These are phyloP conservation scores for Erigeron canadensis DNA, from an alignment of 129 eudicot species.

Conservation along the genomic window DNA sequence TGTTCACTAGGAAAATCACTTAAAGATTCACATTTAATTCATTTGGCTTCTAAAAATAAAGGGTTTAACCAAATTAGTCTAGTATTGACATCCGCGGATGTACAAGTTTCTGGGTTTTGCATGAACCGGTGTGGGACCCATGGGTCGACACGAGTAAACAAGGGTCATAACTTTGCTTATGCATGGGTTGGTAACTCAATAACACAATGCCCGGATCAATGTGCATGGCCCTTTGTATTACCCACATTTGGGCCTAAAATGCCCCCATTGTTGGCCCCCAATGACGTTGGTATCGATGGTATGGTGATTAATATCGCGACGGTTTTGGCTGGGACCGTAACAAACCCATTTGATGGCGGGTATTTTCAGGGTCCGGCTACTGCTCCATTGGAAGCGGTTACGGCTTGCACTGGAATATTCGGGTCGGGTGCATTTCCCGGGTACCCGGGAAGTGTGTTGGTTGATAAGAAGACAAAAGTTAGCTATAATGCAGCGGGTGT, in stretches of 20 bases:
- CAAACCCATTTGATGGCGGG: constrained; percentile 78
- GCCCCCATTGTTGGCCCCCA: constrained; percentile 70
- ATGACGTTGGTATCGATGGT: constrained; percentile 77
- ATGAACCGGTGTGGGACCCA: constrained; percentile 81
- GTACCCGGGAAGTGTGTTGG: constrained; percentile 55
- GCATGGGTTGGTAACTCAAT: constrained; percentile 87
- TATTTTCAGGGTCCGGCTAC: constrained; percentile 76
- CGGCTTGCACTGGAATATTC: constrained; percentile 73
- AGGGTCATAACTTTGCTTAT: constrained; percentile 44
- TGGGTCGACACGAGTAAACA: constrained; percentile 48
- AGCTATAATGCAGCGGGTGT: constrained; percentile 68
- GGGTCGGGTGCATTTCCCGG: constrained; percentile 86
- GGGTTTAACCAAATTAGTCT: constrained; percentile 37
- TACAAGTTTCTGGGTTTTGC: constrained; percentile 65
- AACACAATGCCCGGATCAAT: constrained; percentile 76
- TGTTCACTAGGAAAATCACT: constrained; percentile 77
- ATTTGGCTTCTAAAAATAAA: constrained; percentile 44
- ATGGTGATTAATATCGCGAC: constrained; percentile 79
- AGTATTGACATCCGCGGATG: constrained; percentile 69
- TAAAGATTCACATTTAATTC: constrained; percentile 36
- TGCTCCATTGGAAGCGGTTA: constrained; percentile 76
- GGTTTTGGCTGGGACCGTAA: constrained; percentile 80
- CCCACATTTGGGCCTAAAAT: constrained; percentile 67
- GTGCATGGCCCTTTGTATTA: constrained; percentile 83
- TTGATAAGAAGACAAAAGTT: constrained; percentile 50